Base-by-base conservation (phyloP, 1,284 basidiomycete species). In the Puccinia horiana region DNA sequence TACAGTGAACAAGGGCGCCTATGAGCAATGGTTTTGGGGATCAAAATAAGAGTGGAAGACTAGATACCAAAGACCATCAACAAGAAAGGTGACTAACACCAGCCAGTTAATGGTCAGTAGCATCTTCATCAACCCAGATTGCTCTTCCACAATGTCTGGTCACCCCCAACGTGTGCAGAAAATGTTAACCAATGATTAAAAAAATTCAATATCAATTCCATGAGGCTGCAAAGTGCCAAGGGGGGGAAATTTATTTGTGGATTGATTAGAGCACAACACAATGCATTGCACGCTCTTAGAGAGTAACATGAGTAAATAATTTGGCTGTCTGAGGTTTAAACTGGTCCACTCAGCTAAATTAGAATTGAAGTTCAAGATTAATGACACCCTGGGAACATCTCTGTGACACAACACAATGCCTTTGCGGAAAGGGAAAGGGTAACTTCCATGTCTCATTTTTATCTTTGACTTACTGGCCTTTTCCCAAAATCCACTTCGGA, bases 1-100 rank as follows among this genome's bases (percentile, higher is more conserved):
- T 77, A 77, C 58, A 47, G 76, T 20, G 58, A 77, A 77, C 76
- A 63, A 77, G 76, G 76, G 76, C 76, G 76, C 58, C 76, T 65
- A 18, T 47, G 61, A 67, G 76, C 61, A 49, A 77, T 77, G 76
- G 76, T 77, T 77, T 77, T 75, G 26, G 49, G 49, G 73, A 75
- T 56, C 54, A n/a, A 35, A 0, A 56, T 40, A 56, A 52, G 49
- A 18, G 16, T 42, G 40, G 40, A 26, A 37, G 63, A 42, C 32
- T 56, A 23, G 54, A 26, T 8, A 56, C 2, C 54, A 5, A 26
- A 26, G 54, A 56, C 9, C 23, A 56, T 56, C 54, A 54, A 54
- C 8, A 54, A 8, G n/a, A 5, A 54, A 23, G 4, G 18, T 4
- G 63, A 37, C 8, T 32, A 16, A 2, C 23, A 40, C 8, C 52